These are phyloP conservation scores for Hibiscus trionum DNA, from an alignment of 345 rosid genomes.

Conservation along the genomic window DNA sequence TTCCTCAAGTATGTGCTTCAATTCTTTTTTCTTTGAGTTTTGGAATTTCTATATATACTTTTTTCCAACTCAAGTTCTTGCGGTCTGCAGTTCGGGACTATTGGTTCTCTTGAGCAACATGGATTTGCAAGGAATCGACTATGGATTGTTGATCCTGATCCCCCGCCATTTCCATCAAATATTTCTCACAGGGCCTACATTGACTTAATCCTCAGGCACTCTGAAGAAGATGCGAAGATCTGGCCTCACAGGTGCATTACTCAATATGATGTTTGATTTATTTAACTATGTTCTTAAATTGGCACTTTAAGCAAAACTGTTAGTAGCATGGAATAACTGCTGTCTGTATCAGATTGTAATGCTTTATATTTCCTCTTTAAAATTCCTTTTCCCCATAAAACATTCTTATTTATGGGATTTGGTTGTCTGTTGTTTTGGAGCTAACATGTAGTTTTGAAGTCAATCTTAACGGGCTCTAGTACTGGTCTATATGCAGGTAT, in stretches of 20 bases:
- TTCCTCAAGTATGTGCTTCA: constrained; percentile 68
- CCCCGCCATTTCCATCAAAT: too few species aligned
- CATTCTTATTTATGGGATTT: too few species aligned
- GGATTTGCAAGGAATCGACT: constrained; percentile 64
- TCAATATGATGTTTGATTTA: not conserved
- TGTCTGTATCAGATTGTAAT: too few species aligned
- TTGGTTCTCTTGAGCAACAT: constrained; percentile 62
- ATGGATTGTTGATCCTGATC: too few species aligned
- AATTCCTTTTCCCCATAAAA: too few species aligned
- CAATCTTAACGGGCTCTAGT: not conserved
- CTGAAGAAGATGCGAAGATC: too few species aligned
- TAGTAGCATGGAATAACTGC: not conserved
- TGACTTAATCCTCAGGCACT: too few species aligned
- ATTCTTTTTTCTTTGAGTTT: constrained; percentile 2
- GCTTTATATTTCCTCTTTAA: too few species aligned
- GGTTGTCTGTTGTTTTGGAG: too few species aligned
- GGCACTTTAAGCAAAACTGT: not conserved
- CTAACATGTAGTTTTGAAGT: not conserved
- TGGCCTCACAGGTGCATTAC: not conserved
- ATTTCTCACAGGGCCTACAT: too few species aligned
- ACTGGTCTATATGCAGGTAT: not conserved
- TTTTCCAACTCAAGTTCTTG: not conserved
- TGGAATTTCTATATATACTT: not conserved
- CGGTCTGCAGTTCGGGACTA: constrained; percentile 40
- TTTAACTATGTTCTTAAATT: not conserved